Percentiles rank a stretch among this genome's conserved stretches.
These are phyloP conservation scores for Collybia sp. DNA, from an alignment of 768 basidiomycete species.

Conservation along the genomic window DNA sequence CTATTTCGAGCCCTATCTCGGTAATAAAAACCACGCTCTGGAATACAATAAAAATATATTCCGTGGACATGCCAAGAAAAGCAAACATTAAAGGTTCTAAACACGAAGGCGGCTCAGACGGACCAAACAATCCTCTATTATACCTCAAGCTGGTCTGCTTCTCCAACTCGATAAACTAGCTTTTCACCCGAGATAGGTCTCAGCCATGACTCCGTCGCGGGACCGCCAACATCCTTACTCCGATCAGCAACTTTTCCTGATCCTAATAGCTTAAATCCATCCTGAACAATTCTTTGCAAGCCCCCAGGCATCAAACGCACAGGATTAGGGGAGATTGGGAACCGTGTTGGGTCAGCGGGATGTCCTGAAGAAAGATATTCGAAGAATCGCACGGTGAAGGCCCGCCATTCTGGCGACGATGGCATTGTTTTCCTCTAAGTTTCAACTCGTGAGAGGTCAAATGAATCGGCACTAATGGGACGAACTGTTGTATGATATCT, in stretches of 20 bases:
- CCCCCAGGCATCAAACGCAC: conserved; percentile 29
- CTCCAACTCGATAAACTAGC: conserved; percentile 16
- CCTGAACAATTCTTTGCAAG: conserved; percentile 16
- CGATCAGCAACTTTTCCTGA: conserved; percentile 22
- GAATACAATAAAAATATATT: no score
- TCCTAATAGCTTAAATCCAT: conserved; percentile 24
- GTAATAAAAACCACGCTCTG: no score
- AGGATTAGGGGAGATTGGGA: conserved; percentile 20
- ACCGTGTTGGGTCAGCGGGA: conserved; percentile 8
- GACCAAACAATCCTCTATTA: no score
- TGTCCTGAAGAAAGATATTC: conserved; percentile 20
- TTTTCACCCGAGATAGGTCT: conserved; percentile 27
- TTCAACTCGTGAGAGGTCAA: neutral
- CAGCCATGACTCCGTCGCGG: conserved; percentile 14
- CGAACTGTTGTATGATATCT: conserved; percentile 24
- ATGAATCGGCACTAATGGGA: neutral
- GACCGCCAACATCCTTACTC: neutral
- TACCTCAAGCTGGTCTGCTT: no score
- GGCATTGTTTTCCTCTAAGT: conserved; percentile 18
- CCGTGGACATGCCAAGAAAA: no score
- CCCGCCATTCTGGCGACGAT: conserved; percentile 16
- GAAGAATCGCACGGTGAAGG: conserved; percentile 26
- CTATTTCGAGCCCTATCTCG: no score
- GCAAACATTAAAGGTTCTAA: no score
- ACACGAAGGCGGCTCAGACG: no score